Base-by-base conservation (phyloP, 352 stramenopile species). In the Phytopythium ostracodes region DNA sequence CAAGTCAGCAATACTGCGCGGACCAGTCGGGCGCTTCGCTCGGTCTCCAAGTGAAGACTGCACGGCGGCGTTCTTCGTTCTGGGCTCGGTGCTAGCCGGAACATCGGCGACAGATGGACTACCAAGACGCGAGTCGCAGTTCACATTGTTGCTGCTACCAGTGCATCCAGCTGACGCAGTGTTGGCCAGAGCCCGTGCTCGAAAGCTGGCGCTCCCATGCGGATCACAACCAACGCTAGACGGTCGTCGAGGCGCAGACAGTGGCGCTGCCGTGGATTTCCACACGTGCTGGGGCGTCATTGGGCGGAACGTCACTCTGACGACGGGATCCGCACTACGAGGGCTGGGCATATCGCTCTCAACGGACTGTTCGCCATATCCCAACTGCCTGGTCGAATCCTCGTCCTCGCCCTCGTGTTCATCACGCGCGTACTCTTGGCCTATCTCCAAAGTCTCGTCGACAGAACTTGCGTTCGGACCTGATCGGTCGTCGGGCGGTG, bases 171-270 rank as follows among this genome's bases (percentile, higher is more conserved):
- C 29, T 14, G 43, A 49, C 11, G 43, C 27, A 25, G 61, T 31
- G 43, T 14, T 62, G 25, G 42, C 47, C 24, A 73, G 60, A 5
- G 59, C 49, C 42, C 72, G 70, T 31, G 56, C 67, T 2, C 75
- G 65, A 56, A 81, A 79, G 40, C 70, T 76, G 33, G 7, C 25
- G 31, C 20, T 57, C 29, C 59, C 62, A 20, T 62, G 50, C 27
- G 56, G 50, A 25, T 50, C 62, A 10, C 58, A 29, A 40, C 68
- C 52, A 7, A 59, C 43, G 17, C 63, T 61, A n/a, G 51, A 62
- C 15, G 69, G 66, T 29, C 65, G 55, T 58, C 62, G 59, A 56
- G 69, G 65, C 12, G 59, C 62, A 12, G 63, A 64, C 1, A 72
- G 63, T 0, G 66, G 71, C 15, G 65, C 56, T 9, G 68, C 65